Conservation (phyloP, 2,329 filamentous ascomycete genomes). For the Colletotrichum neosansevieriae region DNA sequence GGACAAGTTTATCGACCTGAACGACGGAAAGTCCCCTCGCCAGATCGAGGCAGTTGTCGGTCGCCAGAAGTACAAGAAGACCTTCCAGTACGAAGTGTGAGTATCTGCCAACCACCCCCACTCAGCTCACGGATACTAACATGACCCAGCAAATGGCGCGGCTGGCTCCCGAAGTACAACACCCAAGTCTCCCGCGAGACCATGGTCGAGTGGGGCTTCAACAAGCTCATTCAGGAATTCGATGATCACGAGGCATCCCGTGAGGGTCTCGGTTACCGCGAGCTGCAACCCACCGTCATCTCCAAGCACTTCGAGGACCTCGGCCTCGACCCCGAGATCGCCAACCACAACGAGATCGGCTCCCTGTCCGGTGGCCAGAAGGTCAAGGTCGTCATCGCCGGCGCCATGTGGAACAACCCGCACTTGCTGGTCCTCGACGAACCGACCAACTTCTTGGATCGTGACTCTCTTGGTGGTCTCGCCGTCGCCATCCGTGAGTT, state of each 20-base stretch:
- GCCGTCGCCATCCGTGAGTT: slow-evolving; percentile 98
- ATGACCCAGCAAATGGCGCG: slow-evolving; percentile 84
- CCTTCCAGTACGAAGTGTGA: slow-evolving; percentile 96
- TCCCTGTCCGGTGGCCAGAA: slow-evolving; percentile 97
- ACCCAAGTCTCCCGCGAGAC: slow-evolving; percentile 94
- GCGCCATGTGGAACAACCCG: slow-evolving; percentile 99
- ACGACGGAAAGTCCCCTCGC: slow-evolving; percentile 81
- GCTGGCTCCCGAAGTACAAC: slow-evolving; percentile 92
- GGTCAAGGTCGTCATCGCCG: slow-evolving; percentile 97
- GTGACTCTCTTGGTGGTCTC: slow-evolving; percentile 94
- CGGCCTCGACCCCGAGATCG: slow-evolving; percentile 95
- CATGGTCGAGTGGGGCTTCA: slow-evolving; percentile 84
- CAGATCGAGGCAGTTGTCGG: slow-evolving; percentile 92
- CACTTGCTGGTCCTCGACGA: slow-evolving; percentile 98
- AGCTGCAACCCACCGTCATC: slow-evolving; percentile 92
- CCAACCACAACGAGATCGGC: slow-evolving; percentile 98
- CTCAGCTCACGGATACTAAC: slow-evolving; percentile 43
- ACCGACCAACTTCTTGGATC: slow-evolving; percentile 98
- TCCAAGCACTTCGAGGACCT: slow-evolving; percentile 98
- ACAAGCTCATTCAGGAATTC: slow-evolving; percentile 96
- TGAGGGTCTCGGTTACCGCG: slow-evolving; percentile 95
- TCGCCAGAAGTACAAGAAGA: slow-evolving; percentile 99
- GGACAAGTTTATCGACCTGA: slow-evolving; percentile 88
- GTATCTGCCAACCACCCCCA: slow-evolving; percentile 44
- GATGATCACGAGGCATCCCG: slow-evolving; percentile 99